Evolutionary conservation across 768 basidiomycete genomes (phyloP), one percentile per base, ranked within the genome.

Genomic region (Suillus weaverae): DNA sequence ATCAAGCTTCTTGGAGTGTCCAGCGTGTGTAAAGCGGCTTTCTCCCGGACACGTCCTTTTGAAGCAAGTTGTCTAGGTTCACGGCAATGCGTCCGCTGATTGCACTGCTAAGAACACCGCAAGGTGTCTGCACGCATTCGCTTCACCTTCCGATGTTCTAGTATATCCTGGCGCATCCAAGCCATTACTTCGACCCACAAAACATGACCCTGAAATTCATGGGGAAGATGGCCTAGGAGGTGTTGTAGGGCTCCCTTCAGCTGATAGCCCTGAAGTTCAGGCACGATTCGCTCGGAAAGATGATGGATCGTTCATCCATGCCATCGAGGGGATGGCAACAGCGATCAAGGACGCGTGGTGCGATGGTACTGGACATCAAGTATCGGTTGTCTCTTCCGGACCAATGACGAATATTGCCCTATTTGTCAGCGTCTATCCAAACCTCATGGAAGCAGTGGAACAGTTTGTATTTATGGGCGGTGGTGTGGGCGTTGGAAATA

Each of bases 381-480:
- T 90, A 13, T 84, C 86, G 0, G 70, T 97, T 3, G 84, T 94
- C 1, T 92, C 93, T 1, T 88, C 84, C 4, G 94, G 94, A 0
- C 91, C 94, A 1, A 87, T 93, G 86, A 95, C 95, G 22, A 97
- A 95, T 67, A 81, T 91, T 41, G 89, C 88, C 0, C 75, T 90
- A 7, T 89, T 92, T 68, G 79, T 89, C 20, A 79, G 80, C 64
- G 83, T 83, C 2, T 85, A 87, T 78, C 85, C 87, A 0, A 80
- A 85, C 35, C 76, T 88, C 4, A 66, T 85, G 22, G 78, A 78
- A 3, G 83, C 77, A 13, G 74, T 88, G 7, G 80, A 82, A 48
- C 77, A 84, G 61, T 78, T 87, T 50, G 83, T 86, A 16, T 83
- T 94, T 70, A 96, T 97, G 94, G 94, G 94, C 13, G 94, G 94